These are phyloP conservation scores for Pinus taeda DNA, from an alignment of 75 land plant genomes.

Conservation along the genomic window DNA sequence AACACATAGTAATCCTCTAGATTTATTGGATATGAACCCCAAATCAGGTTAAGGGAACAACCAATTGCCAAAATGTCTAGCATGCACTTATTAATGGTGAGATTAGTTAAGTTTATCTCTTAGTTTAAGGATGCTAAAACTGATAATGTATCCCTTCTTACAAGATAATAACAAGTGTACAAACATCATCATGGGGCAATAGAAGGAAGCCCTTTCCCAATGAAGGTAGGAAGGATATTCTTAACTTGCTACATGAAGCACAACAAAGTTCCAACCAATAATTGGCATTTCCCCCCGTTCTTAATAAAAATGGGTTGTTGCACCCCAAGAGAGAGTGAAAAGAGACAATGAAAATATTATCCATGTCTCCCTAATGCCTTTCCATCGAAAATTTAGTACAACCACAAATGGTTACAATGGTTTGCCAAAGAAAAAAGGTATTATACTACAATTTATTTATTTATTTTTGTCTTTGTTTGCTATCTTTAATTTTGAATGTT, in stretches of 20 bases:
- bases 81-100: not conserved
- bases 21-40: not conserved
- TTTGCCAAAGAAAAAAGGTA: conserved; percentile 38
- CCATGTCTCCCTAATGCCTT: conserved; percentile 47
- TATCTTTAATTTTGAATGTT: not conserved
- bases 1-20: conserved; percentile 4
- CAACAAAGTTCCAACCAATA: conserved; percentile 30
- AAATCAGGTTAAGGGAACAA: not conserved
- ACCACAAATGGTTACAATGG: conserved; percentile 30
- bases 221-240: conserved; percentile 52
- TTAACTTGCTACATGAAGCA: conserved; percentile 41
- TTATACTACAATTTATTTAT: not conserved
- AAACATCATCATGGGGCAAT: conserved; percentile 36
- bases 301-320: conserved; percentile 74
- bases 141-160: conserved; percentile 13
- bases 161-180: conserved; percentile 46
- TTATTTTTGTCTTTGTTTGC: not conserved
- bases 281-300: conserved; percentile 28
- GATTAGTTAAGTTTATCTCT: not conserved
- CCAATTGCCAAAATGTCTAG: not conserved
- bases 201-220: conserved; percentile 42
- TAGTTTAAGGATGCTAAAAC: not conserved
- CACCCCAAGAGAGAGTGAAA: conserved; percentile 33
- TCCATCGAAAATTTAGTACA: conserved; percentile 27
- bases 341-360: conserved; percentile 9